phyloP scores from a whole-genome alignment of 352 stramenopile species.

The Globisporangium takayamanum region DNA sequence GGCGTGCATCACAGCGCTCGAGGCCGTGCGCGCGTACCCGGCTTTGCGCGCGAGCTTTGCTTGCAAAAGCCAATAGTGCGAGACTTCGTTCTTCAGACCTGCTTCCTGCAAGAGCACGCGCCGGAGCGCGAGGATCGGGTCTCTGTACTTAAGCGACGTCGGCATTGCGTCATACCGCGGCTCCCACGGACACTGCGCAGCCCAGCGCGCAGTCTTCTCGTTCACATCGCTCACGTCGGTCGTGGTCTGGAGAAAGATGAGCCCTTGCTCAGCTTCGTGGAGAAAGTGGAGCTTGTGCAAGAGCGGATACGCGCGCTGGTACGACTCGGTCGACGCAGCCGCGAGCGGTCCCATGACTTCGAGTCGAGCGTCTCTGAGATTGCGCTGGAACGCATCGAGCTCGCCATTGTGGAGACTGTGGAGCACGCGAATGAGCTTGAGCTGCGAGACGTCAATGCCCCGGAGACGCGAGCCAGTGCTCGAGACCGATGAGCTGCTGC shows the following conservation, averaged over 20 bases:
- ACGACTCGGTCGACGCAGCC: slow-evolving; percentile 67
- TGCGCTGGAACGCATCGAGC: slow-evolving; percentile 43
- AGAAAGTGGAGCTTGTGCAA: slow-evolving; percentile 75
- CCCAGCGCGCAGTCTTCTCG: slow-evolving; percentile 41
- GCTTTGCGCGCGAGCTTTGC: slow-evolving; percentile 81
- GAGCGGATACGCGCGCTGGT: slow-evolving; percentile 68
- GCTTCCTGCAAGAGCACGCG: slow-evolving; percentile 71
- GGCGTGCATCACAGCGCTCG: slow-evolving; percentile 82
- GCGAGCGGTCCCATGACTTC: slow-evolving; percentile 68
- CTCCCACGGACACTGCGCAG: slow-evolving; percentile 59
- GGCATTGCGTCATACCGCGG: slow-evolving; percentile 63
- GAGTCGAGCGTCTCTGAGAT: slow-evolving; percentile 54
- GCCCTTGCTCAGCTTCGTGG: slow-evolving; percentile 68
- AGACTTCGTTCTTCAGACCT: slow-evolving; percentile 56
- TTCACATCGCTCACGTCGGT: slow-evolving; percentile 11
- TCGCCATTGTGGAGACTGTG: slow-evolving; percentile 64
- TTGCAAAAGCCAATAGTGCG: slow-evolving; percentile 77
- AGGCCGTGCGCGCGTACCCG: slow-evolving; percentile 72
- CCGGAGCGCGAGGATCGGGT: slow-evolving; percentile 77
- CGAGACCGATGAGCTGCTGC: background rate
- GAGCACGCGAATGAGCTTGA: slow-evolving; percentile 78
- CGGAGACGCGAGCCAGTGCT: slow-evolving; percentile 26
- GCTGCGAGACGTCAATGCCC: slow-evolving; percentile 61
- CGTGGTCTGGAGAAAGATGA: slow-evolving; percentile 39
- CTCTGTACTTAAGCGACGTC: slow-evolving; percentile 75